Percentiles rank a stretch among this genome's conserved stretches.
Evolutionary conservation across 1,139 yeast genomes (phyloP).

Genomic region (Debaryomycetaceae sp.): DNA sequence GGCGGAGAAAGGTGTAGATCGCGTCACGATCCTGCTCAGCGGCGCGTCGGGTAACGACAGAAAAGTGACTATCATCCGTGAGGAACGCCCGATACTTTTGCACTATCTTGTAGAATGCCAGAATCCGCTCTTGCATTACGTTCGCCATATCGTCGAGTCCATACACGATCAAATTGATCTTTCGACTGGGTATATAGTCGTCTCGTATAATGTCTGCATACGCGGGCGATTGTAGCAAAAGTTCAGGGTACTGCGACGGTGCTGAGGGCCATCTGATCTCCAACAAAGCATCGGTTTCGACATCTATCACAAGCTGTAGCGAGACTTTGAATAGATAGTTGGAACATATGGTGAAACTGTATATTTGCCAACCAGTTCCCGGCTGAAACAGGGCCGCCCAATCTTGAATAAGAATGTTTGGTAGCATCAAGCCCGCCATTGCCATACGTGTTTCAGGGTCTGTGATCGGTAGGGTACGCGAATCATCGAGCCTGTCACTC

Average conservation of each 20-base stretch:
- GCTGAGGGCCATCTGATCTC: not conserved
- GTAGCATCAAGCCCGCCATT: no score
- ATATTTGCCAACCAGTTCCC: no score
- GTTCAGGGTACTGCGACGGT: constrained; percentile 2
- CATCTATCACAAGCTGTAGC: not conserved
- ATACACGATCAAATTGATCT: constrained; percentile 19
- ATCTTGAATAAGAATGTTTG: no score
- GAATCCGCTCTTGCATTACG: constrained; percentile 13
- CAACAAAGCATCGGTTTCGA: not conserved
- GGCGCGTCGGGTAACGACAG: no score
- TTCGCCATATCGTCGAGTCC: constrained; percentile 22
- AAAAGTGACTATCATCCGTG: constrained; percentile 1
- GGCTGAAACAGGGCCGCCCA: no score
- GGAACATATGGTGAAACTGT: constrained; percentile 1
- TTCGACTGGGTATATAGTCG: constrained; percentile 17
- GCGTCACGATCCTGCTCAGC: no score
- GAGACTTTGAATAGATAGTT: not conserved
- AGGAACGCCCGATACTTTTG: constrained; percentile 7
- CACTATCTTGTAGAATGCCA: constrained; percentile 11
- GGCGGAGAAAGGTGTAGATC: no score
- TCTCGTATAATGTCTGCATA: constrained; percentile 9
- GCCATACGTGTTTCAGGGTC: no score
- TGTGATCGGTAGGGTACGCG: no score
- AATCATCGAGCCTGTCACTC: no score
- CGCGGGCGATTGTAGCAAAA: constrained; percentile 13